phyloP scores from a whole-genome alignment of 1,284 basidiomycete genomes.

The Phellopilus nigrolimitatus region DNA sequence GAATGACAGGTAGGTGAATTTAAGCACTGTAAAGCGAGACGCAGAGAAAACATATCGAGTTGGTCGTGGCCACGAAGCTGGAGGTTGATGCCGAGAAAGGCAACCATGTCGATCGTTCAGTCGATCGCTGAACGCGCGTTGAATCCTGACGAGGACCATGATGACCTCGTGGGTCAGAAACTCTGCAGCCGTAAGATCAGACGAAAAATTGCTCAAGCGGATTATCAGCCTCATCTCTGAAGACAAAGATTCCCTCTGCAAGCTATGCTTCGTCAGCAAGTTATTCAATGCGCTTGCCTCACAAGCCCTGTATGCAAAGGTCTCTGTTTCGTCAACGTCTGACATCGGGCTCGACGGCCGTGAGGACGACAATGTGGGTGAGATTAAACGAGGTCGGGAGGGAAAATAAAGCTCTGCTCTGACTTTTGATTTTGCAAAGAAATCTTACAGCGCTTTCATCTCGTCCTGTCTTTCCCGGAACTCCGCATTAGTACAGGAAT shows the following conservation, averaged over 20 bases:
- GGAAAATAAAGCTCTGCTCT: no score
- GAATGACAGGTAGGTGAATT: no score
- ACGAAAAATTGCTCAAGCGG: neutral
- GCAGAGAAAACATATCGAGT: no score
- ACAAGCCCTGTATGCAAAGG: conserved; percentile 3
- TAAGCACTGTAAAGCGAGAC: no score
- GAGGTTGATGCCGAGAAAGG: no score
- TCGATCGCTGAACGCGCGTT: no score
- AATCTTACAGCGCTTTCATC: neutral
- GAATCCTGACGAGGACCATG: neutral
- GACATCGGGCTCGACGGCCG: neutral
- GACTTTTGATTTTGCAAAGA: neutral
- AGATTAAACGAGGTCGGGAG: neutral
- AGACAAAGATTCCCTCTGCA: neutral
- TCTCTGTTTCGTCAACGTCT: neutral
- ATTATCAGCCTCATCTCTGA: neutral
- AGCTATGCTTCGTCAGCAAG: conserved; percentile 7
- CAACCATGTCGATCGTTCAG: no score
- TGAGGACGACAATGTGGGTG: neutral
- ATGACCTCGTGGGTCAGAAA: no score
- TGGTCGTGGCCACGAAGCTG: no score
- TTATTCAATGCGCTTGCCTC: conserved; percentile 1
- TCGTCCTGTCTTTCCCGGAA: conserved; percentile 8
- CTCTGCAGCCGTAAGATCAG: neutral
- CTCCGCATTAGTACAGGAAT: conserved; percentile 4